Evolutionary conservation across 108 stramenopile species (phyloP).

Genomic region (Nannochloropsis salina): DNA sequence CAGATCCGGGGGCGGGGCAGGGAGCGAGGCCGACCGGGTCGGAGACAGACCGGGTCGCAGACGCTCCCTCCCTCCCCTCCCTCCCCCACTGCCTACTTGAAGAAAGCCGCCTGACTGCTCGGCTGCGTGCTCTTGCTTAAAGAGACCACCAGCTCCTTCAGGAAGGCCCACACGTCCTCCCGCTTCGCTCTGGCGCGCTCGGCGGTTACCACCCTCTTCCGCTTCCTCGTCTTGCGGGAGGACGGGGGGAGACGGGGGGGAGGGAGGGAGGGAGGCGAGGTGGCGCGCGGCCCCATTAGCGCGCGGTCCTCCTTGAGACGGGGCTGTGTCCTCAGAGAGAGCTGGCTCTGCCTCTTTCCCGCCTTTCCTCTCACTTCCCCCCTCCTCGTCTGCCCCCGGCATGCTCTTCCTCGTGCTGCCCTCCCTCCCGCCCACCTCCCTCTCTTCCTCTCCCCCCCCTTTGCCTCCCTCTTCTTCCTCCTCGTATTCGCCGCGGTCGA

Average conservation of each 20-base stretch:
- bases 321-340: background rate
- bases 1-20: background rate
- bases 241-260: background rate
- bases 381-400: background rate
- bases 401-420: background rate
- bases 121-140: slow-evolving; percentile 12
- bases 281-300: background rate
- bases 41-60: no score
- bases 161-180: background rate
- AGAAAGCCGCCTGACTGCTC: background rate
- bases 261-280: background rate
- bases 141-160: background rate
- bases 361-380: background rate
- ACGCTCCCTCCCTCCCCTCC: background rate
- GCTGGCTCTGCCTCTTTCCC: background rate
- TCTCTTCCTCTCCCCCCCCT: background rate
- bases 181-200: background rate
- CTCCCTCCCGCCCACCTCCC: background rate
- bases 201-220: background rate
- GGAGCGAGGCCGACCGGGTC: no score
- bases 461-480: background rate
- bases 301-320: background rate
- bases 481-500: background rate
- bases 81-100: background rate
- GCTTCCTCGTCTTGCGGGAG: background rate